Evolutionary conservation across 805 yeast genomes (phyloP).

Genomic region (Candida palmyrensis): DNA sequence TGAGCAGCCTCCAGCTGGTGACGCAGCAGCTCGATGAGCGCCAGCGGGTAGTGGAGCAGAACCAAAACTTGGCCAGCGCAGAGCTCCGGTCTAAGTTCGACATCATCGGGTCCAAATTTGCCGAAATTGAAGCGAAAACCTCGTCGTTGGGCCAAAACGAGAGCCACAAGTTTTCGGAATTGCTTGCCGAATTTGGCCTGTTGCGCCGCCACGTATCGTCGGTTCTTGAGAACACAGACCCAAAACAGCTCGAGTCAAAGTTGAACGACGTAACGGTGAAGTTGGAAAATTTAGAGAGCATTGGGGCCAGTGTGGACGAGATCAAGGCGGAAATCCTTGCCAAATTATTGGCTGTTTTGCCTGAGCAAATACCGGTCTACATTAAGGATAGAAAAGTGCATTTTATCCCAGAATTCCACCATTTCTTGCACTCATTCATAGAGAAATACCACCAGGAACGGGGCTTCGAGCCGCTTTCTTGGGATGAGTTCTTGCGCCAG

Average conservation of each 20-base stretch:
- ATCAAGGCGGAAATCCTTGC: slow-evolving; percentile 14
- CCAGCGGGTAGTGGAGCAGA: slow-evolving; percentile 8
- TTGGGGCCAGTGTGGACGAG: slow-evolving; percentile 10
- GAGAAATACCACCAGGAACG: slow-evolving; percentile 19
- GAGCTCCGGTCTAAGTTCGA: slow-evolving; percentile 14
- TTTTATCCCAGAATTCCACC: slow-evolving; percentile 34
- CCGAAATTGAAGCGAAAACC: slow-evolving; percentile 4
- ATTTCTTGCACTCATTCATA: slow-evolving; percentile 26
- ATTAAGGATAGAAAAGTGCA: slow-evolving; percentile 29
- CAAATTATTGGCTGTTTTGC: slow-evolving; percentile 18
- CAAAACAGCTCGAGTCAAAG: slow-evolving; percentile 9
- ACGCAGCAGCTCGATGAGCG: slow-evolving; percentile 12
- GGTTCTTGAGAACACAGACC: slow-evolving; percentile 9
- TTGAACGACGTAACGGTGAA: slow-evolving; percentile 13
- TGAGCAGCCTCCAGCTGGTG: neutral
- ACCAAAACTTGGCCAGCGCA: slow-evolving; percentile 11
- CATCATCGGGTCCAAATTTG: slow-evolving; percentile 10
- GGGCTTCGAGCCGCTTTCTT: slow-evolving; percentile 7
- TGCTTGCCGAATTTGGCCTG: slow-evolving; percentile 10
- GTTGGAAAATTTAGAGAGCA: slow-evolving; percentile 10
- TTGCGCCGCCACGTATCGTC: slow-evolving; percentile 9
- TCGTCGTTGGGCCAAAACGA: neutral
- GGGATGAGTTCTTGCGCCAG: slow-evolving; percentile 20
- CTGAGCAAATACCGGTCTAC: slow-evolving; percentile 28
- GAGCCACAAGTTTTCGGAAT: slow-evolving; percentile 5